Percentiles rank a stretch among this genome's conserved stretches.
Evolutionary conservation across 2,329 filamentous ascomycete species (phyloP).

Genomic region (Apiospora sp.): DNA sequence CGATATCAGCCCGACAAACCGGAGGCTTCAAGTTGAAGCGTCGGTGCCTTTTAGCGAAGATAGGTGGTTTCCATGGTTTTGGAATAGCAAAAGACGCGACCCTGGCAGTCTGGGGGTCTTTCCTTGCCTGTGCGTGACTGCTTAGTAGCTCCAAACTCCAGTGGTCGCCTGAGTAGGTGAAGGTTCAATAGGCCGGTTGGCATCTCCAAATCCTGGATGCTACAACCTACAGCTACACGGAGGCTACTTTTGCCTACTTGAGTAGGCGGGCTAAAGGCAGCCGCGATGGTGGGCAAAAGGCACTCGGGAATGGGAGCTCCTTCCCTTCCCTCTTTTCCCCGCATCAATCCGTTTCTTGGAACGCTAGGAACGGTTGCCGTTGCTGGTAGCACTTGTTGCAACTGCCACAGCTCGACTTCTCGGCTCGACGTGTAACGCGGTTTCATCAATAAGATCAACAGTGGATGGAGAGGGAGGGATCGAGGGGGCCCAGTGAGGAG

Average conservation of each 20-base stretch:
- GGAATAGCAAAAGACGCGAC: background rate
- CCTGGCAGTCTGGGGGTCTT: background rate
- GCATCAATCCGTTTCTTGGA: background rate
- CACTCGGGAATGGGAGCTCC: conserved; percentile 1
- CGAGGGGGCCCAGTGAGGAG: background rate
- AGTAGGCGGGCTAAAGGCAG: conserved; percentile 14
- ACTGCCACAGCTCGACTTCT: background rate
- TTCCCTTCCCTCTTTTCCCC: conserved; percentile 6
- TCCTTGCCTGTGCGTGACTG: too few species aligned
- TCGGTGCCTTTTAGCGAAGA: background rate
- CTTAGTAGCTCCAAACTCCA: background rate
- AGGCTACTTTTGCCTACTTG: conserved; percentile 19
- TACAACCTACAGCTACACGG: background rate
- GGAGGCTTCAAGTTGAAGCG: conserved; percentile 4
- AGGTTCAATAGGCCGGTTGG: background rate
- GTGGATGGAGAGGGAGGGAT: background rate
- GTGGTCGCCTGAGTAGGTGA: background rate
- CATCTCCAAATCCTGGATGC: background rate
- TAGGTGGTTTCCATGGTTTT: background rate
- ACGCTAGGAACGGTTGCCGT: conserved; percentile 9
- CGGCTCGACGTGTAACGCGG: conserved; percentile 12
- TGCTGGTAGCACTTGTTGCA: background rate
- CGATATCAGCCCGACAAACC: background rate
- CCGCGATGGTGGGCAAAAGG: background rate
- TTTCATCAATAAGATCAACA: background rate